Conservation (phyloP, 2,329 filamentous ascomycete species). For the Fusarium pseudonygamai region DNA sequence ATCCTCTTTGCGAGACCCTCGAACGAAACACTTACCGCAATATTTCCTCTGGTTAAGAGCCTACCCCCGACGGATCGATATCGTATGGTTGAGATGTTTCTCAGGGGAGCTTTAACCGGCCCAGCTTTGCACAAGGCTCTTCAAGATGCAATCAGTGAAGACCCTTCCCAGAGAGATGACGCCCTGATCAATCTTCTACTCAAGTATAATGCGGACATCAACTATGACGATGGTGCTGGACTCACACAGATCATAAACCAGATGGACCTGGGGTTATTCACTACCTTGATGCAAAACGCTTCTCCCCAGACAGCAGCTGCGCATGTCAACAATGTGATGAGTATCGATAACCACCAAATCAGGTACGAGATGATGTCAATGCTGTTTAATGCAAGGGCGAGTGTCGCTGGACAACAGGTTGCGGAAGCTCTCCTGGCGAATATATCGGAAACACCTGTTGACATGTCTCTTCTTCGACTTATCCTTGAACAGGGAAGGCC, state of each 20-base stretch:
- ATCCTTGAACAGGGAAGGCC: conserved; percentile 62
- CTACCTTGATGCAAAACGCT: conserved; percentile 56
- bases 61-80: conserved; percentile 56
- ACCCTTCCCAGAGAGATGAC: conserved; percentile 58
- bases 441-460: conserved; percentile 57
- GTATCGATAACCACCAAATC: conserved; percentile 52
- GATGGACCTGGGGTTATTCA: conserved; percentile 57
- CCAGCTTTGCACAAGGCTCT: conserved; percentile 59
- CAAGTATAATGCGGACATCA: conserved; percentile 62
- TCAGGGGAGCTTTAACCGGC: conserved; percentile 58
- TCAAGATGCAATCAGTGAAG: conserved; percentile 62
- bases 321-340: conserved; percentile 60
- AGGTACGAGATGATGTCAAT: conserved; percentile 59
- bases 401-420: conserved; percentile 54
- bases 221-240: conserved; percentile 61
- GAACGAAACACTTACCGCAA: conserved; percentile 56
- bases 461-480: conserved; percentile 59
- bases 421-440: conserved; percentile 54
- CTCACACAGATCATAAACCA: conserved; percentile 59
- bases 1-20: conserved; percentile 60
- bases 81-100: conserved; percentile 60
- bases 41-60: conserved; percentile 59
- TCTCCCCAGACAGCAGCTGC: conserved; percentile 58
- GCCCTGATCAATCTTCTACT: conserved; percentile 63
- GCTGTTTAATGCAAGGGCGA: conserved; percentile 58